Conservation (phyloP, 2,329 filamentous ascomycete species). For the Pestalotiopsis sp. region DNA sequence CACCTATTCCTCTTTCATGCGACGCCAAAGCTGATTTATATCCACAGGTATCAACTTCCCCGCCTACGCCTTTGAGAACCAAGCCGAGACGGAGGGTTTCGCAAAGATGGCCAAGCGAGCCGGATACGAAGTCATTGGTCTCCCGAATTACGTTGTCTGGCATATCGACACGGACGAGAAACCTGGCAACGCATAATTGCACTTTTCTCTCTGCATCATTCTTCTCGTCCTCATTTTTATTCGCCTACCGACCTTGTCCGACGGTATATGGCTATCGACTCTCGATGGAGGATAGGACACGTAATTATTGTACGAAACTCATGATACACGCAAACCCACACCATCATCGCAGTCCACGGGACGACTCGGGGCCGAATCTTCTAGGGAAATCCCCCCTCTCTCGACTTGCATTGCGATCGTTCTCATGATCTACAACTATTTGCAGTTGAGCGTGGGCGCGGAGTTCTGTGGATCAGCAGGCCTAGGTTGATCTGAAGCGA, state of each 20-base stretch:
- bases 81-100: slow-evolving; percentile 98
- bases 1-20: background rate
- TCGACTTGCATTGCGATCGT: background rate
- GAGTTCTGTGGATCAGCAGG: background rate
- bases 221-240: slow-evolving; percentile 26
- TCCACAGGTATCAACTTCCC: slow-evolving; percentile 91
- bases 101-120: slow-evolving; percentile 98
- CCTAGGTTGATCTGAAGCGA: background rate
- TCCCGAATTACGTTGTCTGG: slow-evolving; percentile 99
- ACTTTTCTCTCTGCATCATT: slow-evolving; percentile 19
- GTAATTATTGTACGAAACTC: slow-evolving; percentile 33
- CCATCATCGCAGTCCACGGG: slow-evolving; percentile 16
- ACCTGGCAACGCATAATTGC: slow-evolving; percentile 58
- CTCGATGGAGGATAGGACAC: slow-evolving; percentile 27
- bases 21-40: background rate
- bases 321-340: slow-evolving; percentile 24
- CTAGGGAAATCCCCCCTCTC: slow-evolving; percentile 22
- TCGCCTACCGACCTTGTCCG: slow-evolving; percentile 25
- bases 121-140: slow-evolving; percentile 86
- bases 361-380: slow-evolving; percentile 26
- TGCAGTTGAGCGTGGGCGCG: background rate
- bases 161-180: slow-evolving; percentile 98
- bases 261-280: slow-evolving; percentile 23
- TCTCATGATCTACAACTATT: background rate
- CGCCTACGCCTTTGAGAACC: slow-evolving; percentile 95